Percentiles rank a stretch among this genome's conserved stretches.
phyloP scores from a whole-genome alignment of 352 stramenopile species.

The Phytophthora capsici region DNA sequence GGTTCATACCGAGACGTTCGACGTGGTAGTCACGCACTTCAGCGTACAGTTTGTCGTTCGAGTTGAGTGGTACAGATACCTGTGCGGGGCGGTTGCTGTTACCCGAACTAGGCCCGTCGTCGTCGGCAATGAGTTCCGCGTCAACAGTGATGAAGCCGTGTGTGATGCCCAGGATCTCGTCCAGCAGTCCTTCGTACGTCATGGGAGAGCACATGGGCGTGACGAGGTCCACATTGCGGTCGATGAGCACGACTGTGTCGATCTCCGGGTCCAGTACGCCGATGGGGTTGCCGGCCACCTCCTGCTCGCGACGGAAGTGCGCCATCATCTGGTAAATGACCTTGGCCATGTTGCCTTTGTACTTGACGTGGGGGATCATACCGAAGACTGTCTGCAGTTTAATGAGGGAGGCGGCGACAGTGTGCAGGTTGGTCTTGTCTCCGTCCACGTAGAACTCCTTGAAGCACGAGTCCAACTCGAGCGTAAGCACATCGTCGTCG shows the following conservation, averaged over 20 bases:
- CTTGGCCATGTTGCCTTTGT: slow-evolving; percentile 92
- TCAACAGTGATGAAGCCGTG: slow-evolving; percentile 89
- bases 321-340: slow-evolving; percentile 93
- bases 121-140: slow-evolving; percentile 77
- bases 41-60: slow-evolving; percentile 95
- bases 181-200: slow-evolving; percentile 97
- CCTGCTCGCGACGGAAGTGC: slow-evolving; percentile 92
- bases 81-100: slow-evolving; percentile 58
- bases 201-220: slow-evolving; percentile 96
- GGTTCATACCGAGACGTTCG: slow-evolving; percentile 95
- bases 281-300: slow-evolving; percentile 81
- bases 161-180: slow-evolving; percentile 96
- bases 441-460: slow-evolving; percentile 89
- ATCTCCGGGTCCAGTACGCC: slow-evolving; percentile 88
- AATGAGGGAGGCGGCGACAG: slow-evolving; percentile 87
- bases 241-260: slow-evolving; percentile 95
- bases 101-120: slow-evolving; percentile 46
- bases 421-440: slow-evolving; percentile 90
- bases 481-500: slow-evolving; percentile 94
- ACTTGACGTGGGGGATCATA: slow-evolving; percentile 94
- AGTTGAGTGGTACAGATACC: slow-evolving; percentile 95
- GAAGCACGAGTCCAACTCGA: slow-evolving; percentile 92
- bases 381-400: slow-evolving; percentile 95
- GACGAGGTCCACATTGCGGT: slow-evolving; percentile 95
- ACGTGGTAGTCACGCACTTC: slow-evolving; percentile 97